Conservation (phyloP, 305 asterid species). For the Plantago coronopus region DNA sequence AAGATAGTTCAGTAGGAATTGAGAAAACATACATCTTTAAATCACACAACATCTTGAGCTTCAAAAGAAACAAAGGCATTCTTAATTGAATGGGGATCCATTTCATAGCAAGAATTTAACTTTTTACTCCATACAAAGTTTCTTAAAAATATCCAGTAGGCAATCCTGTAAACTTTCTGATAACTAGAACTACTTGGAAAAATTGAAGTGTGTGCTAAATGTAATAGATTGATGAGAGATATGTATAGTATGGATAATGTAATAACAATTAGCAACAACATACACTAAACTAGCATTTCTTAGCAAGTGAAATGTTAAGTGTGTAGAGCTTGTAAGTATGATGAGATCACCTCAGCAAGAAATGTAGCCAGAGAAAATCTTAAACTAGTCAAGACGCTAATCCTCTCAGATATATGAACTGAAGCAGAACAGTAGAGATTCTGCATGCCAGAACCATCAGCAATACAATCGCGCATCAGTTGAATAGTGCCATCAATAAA, state of each 20-base stretch:
- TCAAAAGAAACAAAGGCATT: background rate
- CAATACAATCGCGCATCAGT: constrained; percentile 51
- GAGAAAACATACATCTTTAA: too few relatives aligned
- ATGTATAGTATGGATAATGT: too few relatives aligned
- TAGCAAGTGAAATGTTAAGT: too few relatives aligned
- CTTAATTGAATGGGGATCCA: background rate
- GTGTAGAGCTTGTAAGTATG: too few relatives aligned
- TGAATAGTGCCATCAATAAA: constrained; percentile 64
- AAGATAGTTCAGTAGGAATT: too few relatives aligned
- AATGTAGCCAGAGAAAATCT: constrained; percentile 75
- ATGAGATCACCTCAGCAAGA: constrained; percentile 70
- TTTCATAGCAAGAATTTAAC: background rate
- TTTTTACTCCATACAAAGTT: constrained; percentile 4
- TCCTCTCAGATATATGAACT: constrained; percentile 83
- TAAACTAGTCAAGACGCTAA: constrained; percentile 58
- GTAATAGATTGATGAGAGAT: too few relatives aligned
- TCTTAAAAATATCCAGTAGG: background rate
- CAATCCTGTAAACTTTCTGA: too few relatives aligned
- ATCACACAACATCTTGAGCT: too few relatives aligned
- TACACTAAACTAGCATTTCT: too few relatives aligned
- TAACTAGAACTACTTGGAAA: too few relatives aligned
- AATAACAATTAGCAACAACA: too few relatives aligned
- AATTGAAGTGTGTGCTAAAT: too few relatives aligned
- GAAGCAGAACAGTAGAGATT: constrained; percentile 59
- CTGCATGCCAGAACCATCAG: constrained; percentile 65